Base-by-base conservation (phyloP, 495 filamentous ascomycete species). In the Xylaria intraflava region DNA sequence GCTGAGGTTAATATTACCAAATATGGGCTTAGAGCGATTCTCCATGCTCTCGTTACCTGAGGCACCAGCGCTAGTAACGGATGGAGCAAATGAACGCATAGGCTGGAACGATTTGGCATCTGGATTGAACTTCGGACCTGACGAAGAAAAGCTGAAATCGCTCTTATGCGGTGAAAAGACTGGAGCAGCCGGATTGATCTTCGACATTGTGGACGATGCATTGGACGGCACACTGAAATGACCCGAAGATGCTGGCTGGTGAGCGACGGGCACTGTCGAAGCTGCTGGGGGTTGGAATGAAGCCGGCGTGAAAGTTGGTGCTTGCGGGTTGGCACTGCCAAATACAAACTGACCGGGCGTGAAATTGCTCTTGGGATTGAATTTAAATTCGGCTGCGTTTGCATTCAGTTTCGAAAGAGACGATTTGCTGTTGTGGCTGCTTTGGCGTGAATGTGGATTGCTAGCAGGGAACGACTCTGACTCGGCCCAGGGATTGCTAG, bases 361-460 rank as follows among this genome's bases (percentile, higher is more conserved):
- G 65, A 87, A 87, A 19, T 60, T 72, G 48, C 69, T 82, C 16
- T 69, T 72, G 4, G 88, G 88, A 52, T 93, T 84, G 65, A 87
- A 86, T 57, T 83, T 88, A 67, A 96, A 96, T 60, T 91, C 89
- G 45, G 87, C 85, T 0, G 93, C 92, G 49, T 82, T 83, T 35
- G 90, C 88, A 57, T 98, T 96, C 42, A 96, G 73, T 52, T 83
- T 88, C 0, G 89, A 90, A 17, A 80, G 72, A 2, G 86, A 90
- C 24, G 82, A 69, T 64, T 83, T 85, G 51, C 83, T 81, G 33
- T 69, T 74, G 62, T 87, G 85, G 56, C 71, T 78, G 20, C 35
- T 45, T 45, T 55, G 72, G 23, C 66, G 61, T 1, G 60, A 65
- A 46, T 49, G 52, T 6, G 62, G 45, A 38, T 70, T 70, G 52